Evolutionary conservation across 345 rosid species (phyloP).

Genomic region (Garcia nutans): DNA sequence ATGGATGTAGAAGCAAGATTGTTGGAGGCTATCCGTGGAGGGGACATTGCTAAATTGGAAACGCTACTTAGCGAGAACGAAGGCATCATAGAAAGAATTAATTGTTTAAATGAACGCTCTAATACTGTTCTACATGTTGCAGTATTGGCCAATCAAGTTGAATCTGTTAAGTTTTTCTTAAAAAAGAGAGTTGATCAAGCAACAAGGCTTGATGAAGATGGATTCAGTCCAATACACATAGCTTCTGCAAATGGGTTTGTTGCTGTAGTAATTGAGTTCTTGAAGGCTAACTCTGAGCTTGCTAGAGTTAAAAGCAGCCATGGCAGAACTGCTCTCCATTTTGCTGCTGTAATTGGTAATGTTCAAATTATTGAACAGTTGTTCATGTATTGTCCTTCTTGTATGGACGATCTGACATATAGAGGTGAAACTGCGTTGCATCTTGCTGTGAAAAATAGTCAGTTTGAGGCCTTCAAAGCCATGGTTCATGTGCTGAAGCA

Average conservation of each 20-base stretch:
- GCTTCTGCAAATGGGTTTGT: slow-evolving; percentile 11
- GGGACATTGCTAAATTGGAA: background rate
- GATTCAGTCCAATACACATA: no score
- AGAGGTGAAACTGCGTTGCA: slow-evolving; percentile 8
- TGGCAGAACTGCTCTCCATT: slow-evolving; percentile 16
- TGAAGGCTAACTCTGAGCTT: background rate
- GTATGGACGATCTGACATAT: background rate
- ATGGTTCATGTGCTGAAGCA: background rate
- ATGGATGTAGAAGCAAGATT: background rate
- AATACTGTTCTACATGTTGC: slow-evolving; percentile 1
- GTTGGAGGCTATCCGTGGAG: background rate
- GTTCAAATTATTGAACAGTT: background rate
- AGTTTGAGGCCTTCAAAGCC: slow-evolving; percentile 1
- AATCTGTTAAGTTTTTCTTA: background rate
- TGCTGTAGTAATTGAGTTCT: background rate
- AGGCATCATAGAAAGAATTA: background rate
- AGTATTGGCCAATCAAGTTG: background rate
- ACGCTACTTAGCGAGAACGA: background rate
- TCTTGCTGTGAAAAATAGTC: slow-evolving; percentile 6
- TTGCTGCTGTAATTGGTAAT: background rate
- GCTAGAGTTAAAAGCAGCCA: background rate
- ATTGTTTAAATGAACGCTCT: background rate
- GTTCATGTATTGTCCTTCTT: background rate
- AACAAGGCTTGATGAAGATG: no score
- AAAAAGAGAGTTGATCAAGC: background rate